Evolutionary conservation across 106 monocot genomes (phyloP), one percentile per base, ranked within the genome.

Genomic region (Posidonia australis): DNA sequence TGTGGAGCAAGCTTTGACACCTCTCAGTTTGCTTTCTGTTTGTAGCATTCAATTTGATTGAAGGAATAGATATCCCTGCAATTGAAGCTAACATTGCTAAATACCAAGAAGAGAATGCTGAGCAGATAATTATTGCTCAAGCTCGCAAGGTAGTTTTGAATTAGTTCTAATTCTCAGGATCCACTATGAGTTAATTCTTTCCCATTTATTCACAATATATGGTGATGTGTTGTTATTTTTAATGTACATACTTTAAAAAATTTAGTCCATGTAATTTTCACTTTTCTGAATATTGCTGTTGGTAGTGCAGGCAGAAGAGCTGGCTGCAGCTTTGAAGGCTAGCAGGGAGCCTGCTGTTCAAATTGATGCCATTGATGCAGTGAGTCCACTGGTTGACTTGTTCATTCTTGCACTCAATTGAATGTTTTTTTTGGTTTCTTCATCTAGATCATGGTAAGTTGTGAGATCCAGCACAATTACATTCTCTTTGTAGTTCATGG

Each of bases 51-150:
- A 82, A 82, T 62, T 65, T 94, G 56, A 73, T 94, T 56, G 94
- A 90, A 78, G 94, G 90, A 57, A 85, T 82, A 73, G 78, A 90
- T 81, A 84, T 79, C 43, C 71, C 80, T 80, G 79, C 75, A 46
- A 96, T 87, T 72, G 90, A 96, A 78, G 86, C 80, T 44, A 80
- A 84, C 47, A 96, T 90, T 71, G 84, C 84, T 5, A 86, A 72
- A 59, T 90, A 90, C 54, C 80, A 82, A 74, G 65, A 79, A 76
- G 94, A 94, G 63, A 90, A 94, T 84, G 83, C 90, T 62, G 94
- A 94, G 24, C 90, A 90, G 49, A 94, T 94, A 69, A 76, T 82
- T 13, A 80, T 76, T 72, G 54, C 89, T 22, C 71, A 81, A 62
- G 94, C 94, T 67, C 82, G 84, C 19, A 94, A 82, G 90, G 94